Conservation (phyloP, 768 basidiomycete species). For the Collybia mongolica region DNA sequence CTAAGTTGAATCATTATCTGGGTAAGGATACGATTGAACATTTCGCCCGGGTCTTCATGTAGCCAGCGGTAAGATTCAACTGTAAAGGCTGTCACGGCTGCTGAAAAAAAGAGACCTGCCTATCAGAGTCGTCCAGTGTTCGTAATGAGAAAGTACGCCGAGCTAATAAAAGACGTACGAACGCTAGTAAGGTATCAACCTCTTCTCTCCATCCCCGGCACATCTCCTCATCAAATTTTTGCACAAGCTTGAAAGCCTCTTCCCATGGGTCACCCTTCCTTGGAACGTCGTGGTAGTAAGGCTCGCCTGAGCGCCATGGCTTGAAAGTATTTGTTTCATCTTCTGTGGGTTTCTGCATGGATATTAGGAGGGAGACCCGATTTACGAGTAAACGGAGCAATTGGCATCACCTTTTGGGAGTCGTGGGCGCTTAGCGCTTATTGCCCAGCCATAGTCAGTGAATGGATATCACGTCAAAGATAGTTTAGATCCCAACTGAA, state of each 20-base stretch:
- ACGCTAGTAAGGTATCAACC: constrained; percentile 22
- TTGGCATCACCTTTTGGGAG: no score
- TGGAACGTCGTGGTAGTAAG: no score
- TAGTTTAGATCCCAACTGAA: no score
- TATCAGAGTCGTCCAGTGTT: constrained; percentile 6
- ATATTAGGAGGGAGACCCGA: no score
- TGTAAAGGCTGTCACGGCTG: constrained; percentile 35
- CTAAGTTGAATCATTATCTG: constrained; percentile 13
- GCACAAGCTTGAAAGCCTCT: background rate
- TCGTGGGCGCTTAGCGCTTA: no score
- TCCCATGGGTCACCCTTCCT: background rate
- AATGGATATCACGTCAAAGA: no score
- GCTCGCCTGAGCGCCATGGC: no score
- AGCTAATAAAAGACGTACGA: constrained; percentile 19
- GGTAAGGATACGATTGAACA: constrained; percentile 24
- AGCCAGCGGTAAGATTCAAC: constrained; percentile 33
- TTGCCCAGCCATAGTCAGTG: no score
- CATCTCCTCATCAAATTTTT: constrained; percentile 1
- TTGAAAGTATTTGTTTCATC: no score
- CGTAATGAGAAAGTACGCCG: background rate
- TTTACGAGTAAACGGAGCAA: no score
- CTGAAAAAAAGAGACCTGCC: constrained; percentile 44
- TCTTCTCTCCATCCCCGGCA: constrained; percentile 13
- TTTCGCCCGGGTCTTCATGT: constrained; percentile 24
- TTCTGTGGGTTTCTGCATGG: no score